Conservation (phyloP, 2,329 filamentous ascomycete species). For the Phyllachora maydis region DNA sequence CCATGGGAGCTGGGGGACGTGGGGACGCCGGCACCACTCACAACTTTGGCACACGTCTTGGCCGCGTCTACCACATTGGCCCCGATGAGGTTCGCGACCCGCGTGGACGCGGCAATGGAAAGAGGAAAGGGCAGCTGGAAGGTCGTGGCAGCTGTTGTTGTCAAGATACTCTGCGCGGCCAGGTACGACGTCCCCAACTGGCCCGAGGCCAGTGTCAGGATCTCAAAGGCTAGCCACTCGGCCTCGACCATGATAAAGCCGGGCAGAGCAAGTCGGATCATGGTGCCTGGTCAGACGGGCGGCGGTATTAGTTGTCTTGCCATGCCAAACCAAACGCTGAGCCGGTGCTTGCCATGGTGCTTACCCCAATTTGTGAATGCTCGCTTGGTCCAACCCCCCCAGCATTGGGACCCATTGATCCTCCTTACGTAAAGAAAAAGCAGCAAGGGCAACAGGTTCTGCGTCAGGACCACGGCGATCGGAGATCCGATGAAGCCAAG, state of each 20-base stretch:
- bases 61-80: slow-evolving; percentile 66
- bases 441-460: slow-evolving; percentile 53
- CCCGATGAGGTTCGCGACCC: slow-evolving; percentile 81
- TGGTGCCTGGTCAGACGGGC: slow-evolving; percentile 31
- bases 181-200: slow-evolving; percentile 63
- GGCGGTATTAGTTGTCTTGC: slow-evolving; percentile 2
- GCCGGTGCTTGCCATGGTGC: slow-evolving; percentile 40
- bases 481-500: slow-evolving; percentile 61
- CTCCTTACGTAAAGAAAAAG: slow-evolving; percentile 56
- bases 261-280: slow-evolving; percentile 73
- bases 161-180: slow-evolving; percentile 72
- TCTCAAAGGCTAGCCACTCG: slow-evolving; percentile 84
- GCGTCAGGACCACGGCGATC: slow-evolving; percentile 54
- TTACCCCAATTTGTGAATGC: slow-evolving; percentile 55
- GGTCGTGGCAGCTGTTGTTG: slow-evolving; percentile 57
- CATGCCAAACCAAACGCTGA: too few species aligned
- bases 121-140: slow-evolving; percentile 90
- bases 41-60: slow-evolving; percentile 60
- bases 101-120: slow-evolving; percentile 70
- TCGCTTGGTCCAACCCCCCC: slow-evolving; percentile 55
- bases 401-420: slow-evolving; percentile 53
- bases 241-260: slow-evolving; percentile 89
- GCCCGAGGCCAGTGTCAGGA: slow-evolving; percentile 64
- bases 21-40: slow-evolving; percentile 11
- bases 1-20: neutral